These are phyloP conservation scores for Naganishia sp. DNA, from an alignment of 1,284 basidiomycete species.

Conservation along the genomic window DNA sequence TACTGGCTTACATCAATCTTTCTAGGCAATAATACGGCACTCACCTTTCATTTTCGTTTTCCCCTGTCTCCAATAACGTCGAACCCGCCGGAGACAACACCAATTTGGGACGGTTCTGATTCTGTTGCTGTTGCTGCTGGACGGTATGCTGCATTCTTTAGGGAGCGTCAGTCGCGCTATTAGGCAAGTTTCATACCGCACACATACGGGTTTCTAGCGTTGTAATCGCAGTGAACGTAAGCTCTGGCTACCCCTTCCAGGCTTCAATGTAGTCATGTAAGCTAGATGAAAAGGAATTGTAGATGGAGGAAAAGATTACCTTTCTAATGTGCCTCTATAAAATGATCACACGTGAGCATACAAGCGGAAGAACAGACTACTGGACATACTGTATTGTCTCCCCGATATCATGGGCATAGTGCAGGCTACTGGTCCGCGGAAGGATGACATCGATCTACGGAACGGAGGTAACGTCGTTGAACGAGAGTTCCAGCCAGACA, in stretches of 20 bases:
- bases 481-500: neutral
- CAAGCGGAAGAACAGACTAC: neutral
- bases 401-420: conserved; percentile 56
- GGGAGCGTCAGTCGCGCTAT: neutral
- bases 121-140: conserved; percentile 24
- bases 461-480: neutral
- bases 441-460: conserved; percentile 53
- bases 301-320: neutral
- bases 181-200: neutral
- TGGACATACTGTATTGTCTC: conserved; percentile 51
- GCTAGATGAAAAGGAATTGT: neutral
- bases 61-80: conserved; percentile 6
- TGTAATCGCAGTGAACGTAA: conserved; percentile 50
- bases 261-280: conserved; percentile 36
- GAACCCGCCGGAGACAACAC: conserved; percentile 15
- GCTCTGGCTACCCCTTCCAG: conserved; percentile 55
- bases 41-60: conserved; percentile 10
- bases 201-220: conserved; percentile 30
- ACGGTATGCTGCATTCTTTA: conserved; percentile 17
- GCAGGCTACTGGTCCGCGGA: conserved; percentile 52
- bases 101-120: conserved; percentile 23
- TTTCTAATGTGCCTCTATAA: conserved; percentile 19
- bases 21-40: neutral
- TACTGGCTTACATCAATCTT: no score
- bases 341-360: neutral